These are phyloP conservation scores for Lactarius quietus DNA, from an alignment of 768 basidiomycete species.

Conservation along the genomic window DNA sequence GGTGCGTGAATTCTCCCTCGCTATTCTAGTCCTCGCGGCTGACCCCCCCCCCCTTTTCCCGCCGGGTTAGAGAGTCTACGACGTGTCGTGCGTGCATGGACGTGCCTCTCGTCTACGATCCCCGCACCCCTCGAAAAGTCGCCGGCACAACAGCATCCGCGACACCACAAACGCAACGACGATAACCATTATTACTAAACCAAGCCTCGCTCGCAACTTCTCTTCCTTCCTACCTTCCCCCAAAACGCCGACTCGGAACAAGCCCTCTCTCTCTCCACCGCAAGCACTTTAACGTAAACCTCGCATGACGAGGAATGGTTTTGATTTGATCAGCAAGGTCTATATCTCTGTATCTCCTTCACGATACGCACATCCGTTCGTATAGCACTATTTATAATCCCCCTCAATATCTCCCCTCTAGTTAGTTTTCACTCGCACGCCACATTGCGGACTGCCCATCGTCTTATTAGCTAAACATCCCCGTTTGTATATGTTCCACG, in stretches of 20 bases:
- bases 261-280: background rate
- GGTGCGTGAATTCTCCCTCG: background rate
- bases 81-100: constrained; percentile 21
- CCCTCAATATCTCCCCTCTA: constrained; percentile 3
- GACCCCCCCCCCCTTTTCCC: background rate
- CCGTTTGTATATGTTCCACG: constrained; percentile 15
- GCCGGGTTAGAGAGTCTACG: constrained; percentile 11
- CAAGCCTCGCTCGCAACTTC: background rate
- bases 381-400: constrained; percentile 24
- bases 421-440: constrained; percentile 5
- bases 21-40: no score
- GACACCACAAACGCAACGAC: constrained; percentile 7
- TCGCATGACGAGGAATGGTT: background rate
- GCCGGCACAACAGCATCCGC: background rate
- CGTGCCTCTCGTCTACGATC: constrained; percentile 11
- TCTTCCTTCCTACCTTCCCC: no score
- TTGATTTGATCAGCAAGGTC: constrained; percentile 9
- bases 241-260: background rate
- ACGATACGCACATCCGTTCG: constrained; percentile 19
- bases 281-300: background rate
- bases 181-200: constrained; percentile 10
- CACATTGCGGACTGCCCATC: constrained; percentile 9
- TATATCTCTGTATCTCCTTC: constrained; percentile 3
- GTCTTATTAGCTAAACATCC: constrained; percentile 15
- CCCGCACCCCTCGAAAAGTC: background rate